Base-by-base conservation (phyloP, 2,329 filamentous ascomycete species). In the Colletotrichum graminicola region DNA sequence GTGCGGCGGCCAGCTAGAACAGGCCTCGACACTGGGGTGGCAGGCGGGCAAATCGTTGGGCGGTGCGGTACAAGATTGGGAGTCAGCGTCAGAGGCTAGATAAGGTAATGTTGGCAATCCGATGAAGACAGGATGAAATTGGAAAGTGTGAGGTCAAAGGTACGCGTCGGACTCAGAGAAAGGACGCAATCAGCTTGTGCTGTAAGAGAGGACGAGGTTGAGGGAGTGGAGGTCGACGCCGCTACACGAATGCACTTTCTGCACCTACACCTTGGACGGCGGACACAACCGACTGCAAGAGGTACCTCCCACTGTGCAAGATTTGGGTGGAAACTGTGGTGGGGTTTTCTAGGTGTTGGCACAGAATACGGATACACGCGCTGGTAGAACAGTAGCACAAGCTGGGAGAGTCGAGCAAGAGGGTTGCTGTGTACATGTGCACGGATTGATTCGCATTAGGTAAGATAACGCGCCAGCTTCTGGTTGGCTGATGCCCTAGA, bases 201-300 rank as follows among this genome's bases (percentile, higher is more conserved):
- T 63, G 52, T 45, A 59, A 43, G 67, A 62, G 67, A 52, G 57
- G 54, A 55, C 29, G 47, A 68, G 65, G 47, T 59, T 47, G 26
- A 60, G 43, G 34, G 45, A 56, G 66, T 70, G 61, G 70, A 71
- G 66, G 61, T 72, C 66, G 66, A 72, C 61, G 61, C 70, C 52
- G 55, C 32, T 23, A 59, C 51, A 26, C 47, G n/a, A 62, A 41
- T 59, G 26, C 43, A 47, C 41, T 39, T 61, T 57, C 64, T 68
- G 52, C 68, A 55, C 56, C 63, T 49, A 32, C 62, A 62, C 49
- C 62, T 23, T 36, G 34, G 34, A 36, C 34, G 34, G 34, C 34
- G 29, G 63, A 51, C 55, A 39, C 51, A 23, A n/a, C 43, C 21
- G 59, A 36, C 43, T 49, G 32, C 59, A 34, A 16, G 18, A 39